These are phyloP conservation scores for Malus hybrid DNA, from an alignment of 331 rosid species.

Conservation along the genomic window DNA sequence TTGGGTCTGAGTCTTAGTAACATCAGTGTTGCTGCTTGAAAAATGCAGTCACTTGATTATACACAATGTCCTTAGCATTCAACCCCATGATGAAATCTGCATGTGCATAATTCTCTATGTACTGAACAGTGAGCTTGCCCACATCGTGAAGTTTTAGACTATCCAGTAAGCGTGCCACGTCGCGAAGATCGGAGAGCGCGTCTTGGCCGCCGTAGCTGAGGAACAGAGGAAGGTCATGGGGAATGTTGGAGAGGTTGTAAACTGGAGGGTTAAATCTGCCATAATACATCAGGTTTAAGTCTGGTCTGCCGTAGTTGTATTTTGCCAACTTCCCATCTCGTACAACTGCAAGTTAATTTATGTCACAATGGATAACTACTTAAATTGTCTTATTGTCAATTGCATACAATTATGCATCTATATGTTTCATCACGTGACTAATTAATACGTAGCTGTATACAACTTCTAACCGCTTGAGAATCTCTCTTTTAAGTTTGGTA, in stretches of 20 bases:
- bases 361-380: not conserved
- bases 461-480: not conserved
- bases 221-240: constrained; percentile 64
- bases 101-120: constrained; percentile 59
- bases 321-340: constrained; percentile 50
- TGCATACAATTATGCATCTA: too few species aligned
- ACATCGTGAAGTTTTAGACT: constrained; percentile 47
- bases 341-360: constrained; percentile 37
- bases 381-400: too few species aligned
- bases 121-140: constrained; percentile 54
- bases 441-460: too few species aligned
- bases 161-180: constrained; percentile 54
- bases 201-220: constrained; percentile 80
- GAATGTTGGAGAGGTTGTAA: constrained; percentile 77
- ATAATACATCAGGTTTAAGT: constrained; percentile 48
- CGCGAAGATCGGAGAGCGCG: constrained; percentile 62
- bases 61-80: constrained; percentile 67
- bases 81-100: constrained; percentile 69
- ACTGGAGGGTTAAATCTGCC: constrained; percentile 54
- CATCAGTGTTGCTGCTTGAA: constrained; percentile 30
- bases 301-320: constrained; percentile 44
- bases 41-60: constrained; percentile 44
- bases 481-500: too few species aligned
- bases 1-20: too few species aligned
- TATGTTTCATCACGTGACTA: too few species aligned